Conservation (phyloP, 345 rosid genomes). For the Gossypium longicalyx region DNA sequence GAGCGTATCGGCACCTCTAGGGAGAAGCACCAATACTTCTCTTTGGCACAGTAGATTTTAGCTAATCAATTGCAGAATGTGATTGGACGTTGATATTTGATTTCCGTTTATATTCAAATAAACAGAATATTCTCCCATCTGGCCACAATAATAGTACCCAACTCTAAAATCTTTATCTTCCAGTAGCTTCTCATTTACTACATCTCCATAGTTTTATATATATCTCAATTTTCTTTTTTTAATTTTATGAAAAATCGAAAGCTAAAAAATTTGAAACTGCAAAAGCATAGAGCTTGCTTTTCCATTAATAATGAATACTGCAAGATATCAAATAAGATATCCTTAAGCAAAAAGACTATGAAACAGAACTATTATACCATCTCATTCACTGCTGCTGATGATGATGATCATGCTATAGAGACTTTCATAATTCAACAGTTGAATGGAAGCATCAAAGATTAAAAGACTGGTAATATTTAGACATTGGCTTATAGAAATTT, state of each 20-base stretch:
- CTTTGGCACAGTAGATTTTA: too few relatives aligned
- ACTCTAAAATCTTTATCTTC: too few relatives aligned
- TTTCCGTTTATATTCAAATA: too few relatives aligned
- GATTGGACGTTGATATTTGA: too few relatives aligned
- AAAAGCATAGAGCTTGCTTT: background rate
- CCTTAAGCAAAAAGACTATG: background rate
- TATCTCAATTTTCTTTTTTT: background rate
- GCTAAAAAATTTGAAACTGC: background rate
- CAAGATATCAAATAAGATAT: background rate
- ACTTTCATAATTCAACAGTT: background rate
- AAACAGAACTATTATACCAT: too few relatives aligned
- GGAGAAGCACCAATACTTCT: too few relatives aligned
- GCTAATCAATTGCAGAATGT: too few relatives aligned
- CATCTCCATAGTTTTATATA: background rate
- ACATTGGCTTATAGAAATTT: constrained; percentile 22
- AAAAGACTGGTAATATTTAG: background rate
- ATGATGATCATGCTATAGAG: background rate
- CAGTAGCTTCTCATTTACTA: too few relatives aligned
- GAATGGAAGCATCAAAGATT: constrained; percentile 2
- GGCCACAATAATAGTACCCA: too few relatives aligned
- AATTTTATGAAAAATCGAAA: background rate
- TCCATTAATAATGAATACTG: too few relatives aligned
- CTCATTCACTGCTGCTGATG: background rate
- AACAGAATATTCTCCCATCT: too few relatives aligned
- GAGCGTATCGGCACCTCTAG: too few relatives aligned